Percentiles rank a stretch among this genome's conserved stretches.
Evolutionary conservation across 2,329 filamentous ascomycete species (phyloP).

Genomic region (Capronia americana): DNA sequence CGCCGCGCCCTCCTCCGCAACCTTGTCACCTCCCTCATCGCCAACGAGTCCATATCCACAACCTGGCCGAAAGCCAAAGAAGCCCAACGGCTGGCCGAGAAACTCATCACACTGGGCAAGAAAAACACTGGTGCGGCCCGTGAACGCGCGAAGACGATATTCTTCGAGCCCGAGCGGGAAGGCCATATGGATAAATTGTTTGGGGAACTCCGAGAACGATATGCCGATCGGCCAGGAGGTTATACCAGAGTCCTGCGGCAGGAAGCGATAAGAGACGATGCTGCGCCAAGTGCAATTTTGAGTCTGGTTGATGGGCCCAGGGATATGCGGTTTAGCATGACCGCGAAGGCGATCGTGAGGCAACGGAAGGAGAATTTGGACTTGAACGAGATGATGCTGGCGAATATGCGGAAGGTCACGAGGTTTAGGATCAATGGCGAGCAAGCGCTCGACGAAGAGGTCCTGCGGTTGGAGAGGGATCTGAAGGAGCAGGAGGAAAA

Average conservation of each 20-base stretch:
- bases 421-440: constrained; percentile 72
- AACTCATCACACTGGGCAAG: constrained; percentile 92
- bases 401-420: constrained; percentile 85
- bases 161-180: constrained; percentile 67
- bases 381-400: constrained; percentile 73
- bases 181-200: constrained; percentile 79
- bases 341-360: constrained; percentile 79
- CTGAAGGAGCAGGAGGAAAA: constrained; percentile 62
- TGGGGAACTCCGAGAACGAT: constrained; percentile 78
- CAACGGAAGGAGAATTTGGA: constrained; percentile 58
- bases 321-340: constrained; percentile 94
- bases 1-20: constrained; percentile 92
- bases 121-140: constrained; percentile 84
- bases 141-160: constrained; percentile 76
- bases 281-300: constrained; percentile 87
- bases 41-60: constrained; percentile 90
- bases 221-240: constrained; percentile 78
- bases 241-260: constrained; percentile 95
- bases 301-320: constrained; percentile 93
- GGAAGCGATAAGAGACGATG: constrained; percentile 85
- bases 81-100: constrained; percentile 89
- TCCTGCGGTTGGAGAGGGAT: constrained; percentile 52
- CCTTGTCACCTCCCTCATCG: constrained; percentile 91
- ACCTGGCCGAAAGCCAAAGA: constrained; percentile 98
- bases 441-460: constrained; percentile 68